A percentile compares a stretch with the other conserved stretches of the same genome.
Conservation (phyloP, 2,329 filamentous ascomycete genomes). For the Claviceps quebecensis region DNA sequence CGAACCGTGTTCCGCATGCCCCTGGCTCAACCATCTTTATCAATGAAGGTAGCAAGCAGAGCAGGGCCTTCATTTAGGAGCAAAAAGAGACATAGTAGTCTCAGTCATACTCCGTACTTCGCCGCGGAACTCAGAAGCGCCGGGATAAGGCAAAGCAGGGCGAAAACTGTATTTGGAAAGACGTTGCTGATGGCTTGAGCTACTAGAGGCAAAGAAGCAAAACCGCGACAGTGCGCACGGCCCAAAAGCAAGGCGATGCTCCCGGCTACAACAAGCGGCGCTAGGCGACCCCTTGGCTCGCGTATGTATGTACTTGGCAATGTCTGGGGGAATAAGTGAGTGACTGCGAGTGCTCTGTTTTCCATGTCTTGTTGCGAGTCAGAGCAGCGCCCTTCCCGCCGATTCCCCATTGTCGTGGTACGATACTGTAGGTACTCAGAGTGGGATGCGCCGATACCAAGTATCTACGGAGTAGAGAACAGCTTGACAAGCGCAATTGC, state of each 20-base stretch:
- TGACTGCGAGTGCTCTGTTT: not conserved
- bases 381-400: not conserved
- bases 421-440: not conserved
- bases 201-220: slow-evolving; percentile 4
- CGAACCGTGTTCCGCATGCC: not conserved
- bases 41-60: slow-evolving; percentile 1
- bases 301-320: not conserved
- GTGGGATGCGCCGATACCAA: not conserved
- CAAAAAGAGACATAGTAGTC: slow-evolving; percentile 5
- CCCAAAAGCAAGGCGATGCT: slow-evolving; percentile 6
- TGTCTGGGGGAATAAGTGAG: not conserved
- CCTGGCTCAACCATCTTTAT: not conserved
- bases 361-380: not conserved
- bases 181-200: slow-evolving; percentile 2
- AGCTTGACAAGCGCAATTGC: not conserved
- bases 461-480: not conserved
- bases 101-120: slow-evolving; percentile 1
- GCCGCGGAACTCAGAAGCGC: slow-evolving; percentile 4
- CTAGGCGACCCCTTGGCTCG: not conserved
- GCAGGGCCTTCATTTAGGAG: not conserved
- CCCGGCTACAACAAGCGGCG: not conserved
- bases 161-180: not conserved
- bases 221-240: slow-evolving; percentile 3
- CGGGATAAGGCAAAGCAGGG: slow-evolving; percentile 4
- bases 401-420: not conserved